A percentile compares a stretch with the other conserved stretches of the same genome.
Conservation (phyloP, 768 basidiomycete genomes). For the Lepiota subincarnata region DNA sequence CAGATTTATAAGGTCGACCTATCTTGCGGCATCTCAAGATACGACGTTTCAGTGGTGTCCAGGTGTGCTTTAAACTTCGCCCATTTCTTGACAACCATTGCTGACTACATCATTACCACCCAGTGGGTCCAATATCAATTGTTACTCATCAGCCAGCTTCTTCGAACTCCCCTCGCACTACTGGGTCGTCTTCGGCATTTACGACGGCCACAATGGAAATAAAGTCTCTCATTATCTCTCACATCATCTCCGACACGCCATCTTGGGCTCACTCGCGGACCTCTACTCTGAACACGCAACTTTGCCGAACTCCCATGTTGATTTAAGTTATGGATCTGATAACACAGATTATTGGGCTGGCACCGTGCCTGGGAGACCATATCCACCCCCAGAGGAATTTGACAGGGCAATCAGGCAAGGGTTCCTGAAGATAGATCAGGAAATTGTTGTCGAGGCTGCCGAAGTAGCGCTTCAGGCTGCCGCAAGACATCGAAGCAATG, state of each 20-base stretch:
- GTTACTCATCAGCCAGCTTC: conserved; percentile 6
- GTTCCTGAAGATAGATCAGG: conserved; percentile 36
- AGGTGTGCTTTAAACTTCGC: neutral
- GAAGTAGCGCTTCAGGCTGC: conserved; percentile 20
- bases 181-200: conserved; percentile 24
- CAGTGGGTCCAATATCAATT: neutral
- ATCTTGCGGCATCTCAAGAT: conserved; percentile 5
- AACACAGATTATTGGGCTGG: conserved; percentile 1
- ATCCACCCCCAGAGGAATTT: conserved; percentile 26
- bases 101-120: neutral
- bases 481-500: conserved; percentile 8
- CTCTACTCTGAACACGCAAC: conserved; percentile 18
- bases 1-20: neutral
- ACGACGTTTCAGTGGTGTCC: neutral
- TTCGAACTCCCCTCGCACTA: conserved; percentile 16
- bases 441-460: conserved; percentile 32
- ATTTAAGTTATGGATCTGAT: conserved; percentile 10
- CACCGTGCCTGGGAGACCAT: conserved; percentile 12
- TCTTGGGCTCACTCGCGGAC: conserved; percentile 22
- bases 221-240: conserved; percentile 29
- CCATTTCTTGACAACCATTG: neutral
- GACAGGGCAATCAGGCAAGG: conserved; percentile 32
- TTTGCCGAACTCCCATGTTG: conserved; percentile 12
- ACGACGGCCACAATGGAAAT: conserved; percentile 29
- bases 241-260: conserved; percentile 24